phyloP scores from a whole-genome alignment of 2,329 filamentous ascomycete genomes.

The Trichophyton benhamiae region DNA sequence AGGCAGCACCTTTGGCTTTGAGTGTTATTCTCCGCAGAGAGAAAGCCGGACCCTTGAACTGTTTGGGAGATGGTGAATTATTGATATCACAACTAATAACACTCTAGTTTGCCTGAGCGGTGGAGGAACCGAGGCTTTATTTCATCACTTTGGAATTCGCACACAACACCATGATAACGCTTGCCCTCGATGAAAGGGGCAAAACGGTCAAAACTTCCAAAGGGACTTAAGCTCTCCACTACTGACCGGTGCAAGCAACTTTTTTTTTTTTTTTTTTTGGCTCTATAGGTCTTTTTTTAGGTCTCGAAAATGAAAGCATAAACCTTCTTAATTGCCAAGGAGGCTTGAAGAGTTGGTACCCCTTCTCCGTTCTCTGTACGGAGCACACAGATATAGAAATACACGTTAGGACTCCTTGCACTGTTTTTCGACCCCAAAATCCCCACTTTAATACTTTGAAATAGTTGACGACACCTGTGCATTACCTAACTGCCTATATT shows the following conservation, averaged over 20 bases:
- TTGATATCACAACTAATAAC: neutral
- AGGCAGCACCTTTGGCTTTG: neutral
- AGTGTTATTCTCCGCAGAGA: neutral
- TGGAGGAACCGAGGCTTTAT: neutral
- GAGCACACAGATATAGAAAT: neutral
- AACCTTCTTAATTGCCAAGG: neutral
- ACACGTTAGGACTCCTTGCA: neutral
- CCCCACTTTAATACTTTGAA: neutral
- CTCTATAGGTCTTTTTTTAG: neutral
- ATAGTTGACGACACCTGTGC: neutral
- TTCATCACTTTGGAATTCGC: neutral
- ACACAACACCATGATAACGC: neutral
- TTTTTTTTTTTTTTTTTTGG: neutral
- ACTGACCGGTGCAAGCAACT: neutral
- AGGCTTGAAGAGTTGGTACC: slow-evolving; percentile 1
- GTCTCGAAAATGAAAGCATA: slow-evolving; percentile 1
- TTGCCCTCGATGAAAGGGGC: neutral
- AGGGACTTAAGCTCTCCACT: neutral
- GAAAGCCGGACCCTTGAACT: neutral
- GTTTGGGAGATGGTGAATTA: neutral
- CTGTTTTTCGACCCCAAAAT: neutral
- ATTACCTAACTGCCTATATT: slow-evolving; percentile 3
- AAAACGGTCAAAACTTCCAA: neutral
- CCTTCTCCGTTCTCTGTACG: neutral
- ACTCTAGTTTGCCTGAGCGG: neutral